Evolutionary conservation across 441 rosid species (phyloP), one percentile per base, ranked within the genome.

Genomic region (Monsonia emarginata): DNA sequence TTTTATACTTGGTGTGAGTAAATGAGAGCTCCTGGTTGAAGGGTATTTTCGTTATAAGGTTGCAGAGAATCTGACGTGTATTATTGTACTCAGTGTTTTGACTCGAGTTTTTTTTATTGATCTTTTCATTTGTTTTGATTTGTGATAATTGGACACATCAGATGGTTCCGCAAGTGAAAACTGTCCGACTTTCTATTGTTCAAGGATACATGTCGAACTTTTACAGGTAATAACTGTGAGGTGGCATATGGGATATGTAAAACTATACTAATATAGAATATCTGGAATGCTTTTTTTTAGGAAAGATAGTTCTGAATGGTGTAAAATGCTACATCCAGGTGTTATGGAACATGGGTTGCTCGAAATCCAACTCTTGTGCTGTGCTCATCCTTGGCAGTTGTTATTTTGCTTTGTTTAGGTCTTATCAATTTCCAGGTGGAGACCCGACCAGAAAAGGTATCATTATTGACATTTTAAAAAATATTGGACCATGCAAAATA

Each of bases 381-480:
- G 54, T 78, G 79, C 65, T 67, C 63, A 40, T 87, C 90, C 21
- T 67, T 85, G 76, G 93, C 81, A 59, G 65, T 83, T 65, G 79
- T 80, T 77, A 72, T 83, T 77, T 75, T 77, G 58, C 83, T 87
- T 68, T 82, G 86, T 70, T 27, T 75, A 66, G 92, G 92, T 68
- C 82, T 87, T 61, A 40, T 80, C 50, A 64, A 63, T 58, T 82
- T 85, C 67, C 69, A 83, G 64, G 88, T 83, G 78, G 92, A 87
- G 80, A 87, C 89, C 67, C 78, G 79, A 28, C 89, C 89, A 44
- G 92, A 87, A 67, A 87, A 83, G 90, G 93, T 85, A 85, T 69
- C 27, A 16, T 40, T 61, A 24, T 32, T 28, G 57, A 16, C 65
- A 48, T 50, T 68, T 60, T 57, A 9, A 62, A 27, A 59, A 34